Evolutionary conservation across 768 basidiomycete species (phyloP).

Genomic region (Phlebiopsis gigantea): DNA sequence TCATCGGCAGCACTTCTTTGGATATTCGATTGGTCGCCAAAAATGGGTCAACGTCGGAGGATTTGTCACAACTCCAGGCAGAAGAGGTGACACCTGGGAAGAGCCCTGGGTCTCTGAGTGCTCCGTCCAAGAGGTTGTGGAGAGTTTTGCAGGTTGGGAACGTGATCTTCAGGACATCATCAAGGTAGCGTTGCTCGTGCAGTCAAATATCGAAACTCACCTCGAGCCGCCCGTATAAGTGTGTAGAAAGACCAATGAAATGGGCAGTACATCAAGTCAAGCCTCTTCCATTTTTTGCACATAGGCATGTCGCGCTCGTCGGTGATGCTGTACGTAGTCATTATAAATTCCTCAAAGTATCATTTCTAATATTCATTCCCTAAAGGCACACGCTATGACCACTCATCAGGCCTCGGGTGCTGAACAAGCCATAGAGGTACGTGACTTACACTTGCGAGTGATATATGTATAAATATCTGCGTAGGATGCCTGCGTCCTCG

Average conservation of each 20-base stretch:
- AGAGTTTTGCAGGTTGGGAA: conserved; percentile 27
- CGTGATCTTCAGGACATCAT: conserved; percentile 22
- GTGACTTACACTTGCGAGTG: too few relatives aligned
- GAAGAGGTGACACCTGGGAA: conserved; percentile 23
- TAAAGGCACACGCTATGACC: conserved; percentile 29
- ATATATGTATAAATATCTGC: too few relatives aligned
- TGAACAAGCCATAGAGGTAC: conserved; percentile 29
- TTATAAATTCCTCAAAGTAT: background rate
- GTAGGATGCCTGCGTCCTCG: conserved; percentile 29
- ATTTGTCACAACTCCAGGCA: conserved; percentile 32
- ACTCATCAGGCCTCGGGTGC: conserved; percentile 30
- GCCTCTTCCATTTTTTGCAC: conserved; percentile 23
- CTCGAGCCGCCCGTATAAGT: conserved; percentile 10
- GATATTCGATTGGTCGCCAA: conserved; percentile 31
- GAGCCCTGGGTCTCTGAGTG: conserved; percentile 24
- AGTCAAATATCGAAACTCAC: too few relatives aligned
- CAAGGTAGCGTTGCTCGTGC: conserved; percentile 10
- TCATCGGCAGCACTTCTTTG: background rate
- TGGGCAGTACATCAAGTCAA: conserved; percentile 28
- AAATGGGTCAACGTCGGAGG: conserved; percentile 41
- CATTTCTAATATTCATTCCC: background rate
- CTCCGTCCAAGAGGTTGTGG: conserved; percentile 19
- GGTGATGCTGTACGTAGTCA: conserved; percentile 15
- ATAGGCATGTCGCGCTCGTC: conserved; percentile 22
- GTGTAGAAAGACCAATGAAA: conserved; percentile 23